Evolutionary conservation across 257 asterid genomes (phyloP), one percentile per base, ranked within the genome.

Genomic region (Thymus quinquecostatus): DNA sequence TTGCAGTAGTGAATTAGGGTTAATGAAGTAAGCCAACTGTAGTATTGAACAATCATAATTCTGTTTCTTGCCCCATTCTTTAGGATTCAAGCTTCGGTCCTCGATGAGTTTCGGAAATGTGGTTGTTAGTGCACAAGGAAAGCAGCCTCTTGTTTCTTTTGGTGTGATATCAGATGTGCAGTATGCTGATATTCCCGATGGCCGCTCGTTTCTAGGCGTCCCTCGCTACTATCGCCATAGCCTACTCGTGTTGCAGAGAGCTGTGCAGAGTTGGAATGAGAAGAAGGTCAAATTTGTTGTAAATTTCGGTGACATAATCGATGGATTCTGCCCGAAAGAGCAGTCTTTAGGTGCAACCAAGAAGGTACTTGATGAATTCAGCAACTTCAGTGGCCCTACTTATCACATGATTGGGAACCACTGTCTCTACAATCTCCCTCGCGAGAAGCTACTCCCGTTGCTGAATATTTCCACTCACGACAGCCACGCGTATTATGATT

Each of bases 321-420:
- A 95, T 29, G 98, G 98, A 14, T 86, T 83, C 83, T 95, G 98
- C 82, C 99, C 99, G 0, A 89, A 88, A 69, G 85, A 75, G 73
- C 87, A 85, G 64, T 95, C 99, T 59, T 69, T 86, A 59, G 56
- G 70, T 54, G 88, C 97, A 55, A 77, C 82, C 34, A 54, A 77
- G 75, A 89, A 79, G 79, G 56, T 92, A 44, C 77, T 82, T 48
- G 34, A 76, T 12, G 94, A 84, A 63, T 92, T 92, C 44, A 65
- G 67, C 32, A 60, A 21, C 44, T 92, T 82, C 70, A 21, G 78
- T 14, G 96, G 99, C 49, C 90, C 95, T 0, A 90, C 83, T 9
- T 85, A 87, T 78, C 98, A 95, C 92, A 86, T 92, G 95, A 95
- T 92, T 55, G 99, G 99, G 28, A 95, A 92, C 38, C 99, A 95